A percentile compares a stretch with the other conserved stretches of the same genome.
Evolutionary conservation across 23 red algal species (phyloP).

Genomic region (Cyanidium caldarium): DNA sequence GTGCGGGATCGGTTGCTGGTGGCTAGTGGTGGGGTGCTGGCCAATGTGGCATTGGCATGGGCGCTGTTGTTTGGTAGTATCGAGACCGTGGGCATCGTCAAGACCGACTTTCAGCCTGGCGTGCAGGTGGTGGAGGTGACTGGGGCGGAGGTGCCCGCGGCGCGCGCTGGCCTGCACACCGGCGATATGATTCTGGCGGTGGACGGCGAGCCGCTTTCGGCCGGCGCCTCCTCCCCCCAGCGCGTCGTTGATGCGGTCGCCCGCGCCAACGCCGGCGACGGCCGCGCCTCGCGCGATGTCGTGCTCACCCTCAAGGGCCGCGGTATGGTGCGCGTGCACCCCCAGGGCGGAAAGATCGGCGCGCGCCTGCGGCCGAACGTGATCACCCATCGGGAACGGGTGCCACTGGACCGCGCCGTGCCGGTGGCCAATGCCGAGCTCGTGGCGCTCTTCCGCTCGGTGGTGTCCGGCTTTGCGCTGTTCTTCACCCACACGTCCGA

Average conservation of each 20-base stretch:
- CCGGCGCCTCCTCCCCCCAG: constrained; percentile 8
- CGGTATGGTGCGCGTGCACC: neutral
- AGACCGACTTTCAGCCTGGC: constrained; percentile 30
- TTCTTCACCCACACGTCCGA: constrained; percentile 31
- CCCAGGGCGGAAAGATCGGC: constrained; percentile 28
- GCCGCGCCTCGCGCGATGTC: constrained; percentile 7
- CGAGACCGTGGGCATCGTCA: constrained; percentile 30
- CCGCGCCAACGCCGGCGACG: constrained; percentile 35
- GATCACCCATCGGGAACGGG: constrained; percentile 11
- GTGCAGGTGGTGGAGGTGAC: constrained; percentile 36
- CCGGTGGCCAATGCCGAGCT: constrained; percentile 48
- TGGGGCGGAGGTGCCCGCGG: constrained; percentile 28
- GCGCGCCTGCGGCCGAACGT: constrained; percentile 56
- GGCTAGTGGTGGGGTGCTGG: constrained; percentile 67
- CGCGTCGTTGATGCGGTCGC: too few species aligned
- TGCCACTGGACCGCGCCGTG: neutral
- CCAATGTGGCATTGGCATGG: constrained; percentile 75
- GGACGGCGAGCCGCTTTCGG: constrained; percentile 18
- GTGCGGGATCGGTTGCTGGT: constrained; percentile 58
- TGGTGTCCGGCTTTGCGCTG: constrained; percentile 25
- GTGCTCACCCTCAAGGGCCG: constrained; percentile 17
- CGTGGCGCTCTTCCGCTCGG: constrained; percentile 14
- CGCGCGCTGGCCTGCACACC: constrained; percentile 26
- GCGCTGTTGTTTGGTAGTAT: constrained; percentile 33
- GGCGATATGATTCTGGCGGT: constrained; percentile 64